Evolutionary conservation across 2,329 filamentous ascomycete species (phyloP).

Genomic region (Cladophialophora psammophila): DNA sequence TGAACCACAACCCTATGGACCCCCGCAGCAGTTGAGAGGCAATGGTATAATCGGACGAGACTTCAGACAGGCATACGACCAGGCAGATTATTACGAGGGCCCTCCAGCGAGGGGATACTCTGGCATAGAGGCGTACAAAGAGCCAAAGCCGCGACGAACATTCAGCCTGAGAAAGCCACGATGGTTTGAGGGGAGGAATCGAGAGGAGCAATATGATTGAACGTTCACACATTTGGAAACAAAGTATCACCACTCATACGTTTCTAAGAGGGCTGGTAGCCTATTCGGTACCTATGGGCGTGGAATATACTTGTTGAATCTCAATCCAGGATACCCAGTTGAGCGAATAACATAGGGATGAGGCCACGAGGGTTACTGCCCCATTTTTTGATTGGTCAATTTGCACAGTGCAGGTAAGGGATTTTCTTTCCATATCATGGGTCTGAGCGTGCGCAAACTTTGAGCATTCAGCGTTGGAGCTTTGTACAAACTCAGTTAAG

Average conservation of each 20-base stretch:
- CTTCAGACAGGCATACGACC: slow-evolving; percentile 14
- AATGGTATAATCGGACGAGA: slow-evolving; percentile 37
- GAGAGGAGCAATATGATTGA: slow-evolving; percentile 24
- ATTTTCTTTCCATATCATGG: not conserved
- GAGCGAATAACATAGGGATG: not conserved
- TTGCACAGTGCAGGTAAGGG: not conserved
- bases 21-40: slow-evolving; percentile 31
- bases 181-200: slow-evolving; percentile 35
- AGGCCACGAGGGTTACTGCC: not conserved
- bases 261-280: not conserved
- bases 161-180: slow-evolving; percentile 36
- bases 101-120: slow-evolving; percentile 39
- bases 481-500: not conserved
- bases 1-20: slow-evolving; percentile 23
- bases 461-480: not conserved
- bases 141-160: slow-evolving; percentile 41
- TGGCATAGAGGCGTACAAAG: slow-evolving; percentile 45
- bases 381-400: not conserved
- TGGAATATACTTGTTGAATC: not conserved
- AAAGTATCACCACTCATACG: too few relatives aligned
- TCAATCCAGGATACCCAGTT: not conserved
- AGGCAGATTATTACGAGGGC: not conserved
- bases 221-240: not conserved
- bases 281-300: not conserved
- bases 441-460: not conserved